Evolutionary conservation across 2,329 filamentous ascomycete species (phyloP).

Genomic region (Apiospora arundinis): DNA sequence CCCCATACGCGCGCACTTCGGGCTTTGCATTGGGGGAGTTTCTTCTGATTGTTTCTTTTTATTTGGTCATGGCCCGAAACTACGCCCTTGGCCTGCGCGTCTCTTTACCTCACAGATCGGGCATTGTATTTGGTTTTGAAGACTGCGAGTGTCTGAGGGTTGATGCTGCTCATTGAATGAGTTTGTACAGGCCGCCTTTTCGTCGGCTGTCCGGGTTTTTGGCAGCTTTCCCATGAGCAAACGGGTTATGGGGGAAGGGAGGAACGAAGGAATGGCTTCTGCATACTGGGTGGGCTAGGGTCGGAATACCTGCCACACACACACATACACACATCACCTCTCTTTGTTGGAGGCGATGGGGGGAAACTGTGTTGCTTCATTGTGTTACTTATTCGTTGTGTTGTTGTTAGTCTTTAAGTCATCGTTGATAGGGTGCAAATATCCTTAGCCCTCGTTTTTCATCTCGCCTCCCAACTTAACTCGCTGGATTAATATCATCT

Average conservation of each 20-base stretch:
- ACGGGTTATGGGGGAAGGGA: conserved; percentile 12
- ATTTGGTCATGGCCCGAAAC: background rate
- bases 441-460: background rate
- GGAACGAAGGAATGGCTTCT: background rate
- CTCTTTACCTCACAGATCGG: conserved; percentile 6
- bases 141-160: conserved; percentile 1
- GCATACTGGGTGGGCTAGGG: background rate
- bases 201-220: background rate
- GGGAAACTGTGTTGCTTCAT: background rate
- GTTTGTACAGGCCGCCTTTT: background rate
- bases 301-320: conserved; percentile 4
- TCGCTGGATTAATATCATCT: background rate
- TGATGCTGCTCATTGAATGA: conserved; percentile 20
- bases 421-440: conserved; percentile 5
- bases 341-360: background rate
- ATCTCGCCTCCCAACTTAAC: background rate
- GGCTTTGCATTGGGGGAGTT: conserved; percentile 38
- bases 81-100: background rate
- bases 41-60: background rate
- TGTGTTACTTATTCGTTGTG: conserved; percentile 9
- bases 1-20: conserved; percentile 27
- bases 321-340: background rate
- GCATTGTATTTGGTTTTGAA: conserved; percentile 15
- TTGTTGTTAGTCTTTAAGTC: conserved; percentile 16
- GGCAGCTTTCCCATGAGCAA: background rate